Percentiles rank a stretch among this genome's conserved stretches.
phyloP scores from a whole-genome alignment of 768 basidiomycete species.

The Lepiota brunneoincarnata region DNA sequence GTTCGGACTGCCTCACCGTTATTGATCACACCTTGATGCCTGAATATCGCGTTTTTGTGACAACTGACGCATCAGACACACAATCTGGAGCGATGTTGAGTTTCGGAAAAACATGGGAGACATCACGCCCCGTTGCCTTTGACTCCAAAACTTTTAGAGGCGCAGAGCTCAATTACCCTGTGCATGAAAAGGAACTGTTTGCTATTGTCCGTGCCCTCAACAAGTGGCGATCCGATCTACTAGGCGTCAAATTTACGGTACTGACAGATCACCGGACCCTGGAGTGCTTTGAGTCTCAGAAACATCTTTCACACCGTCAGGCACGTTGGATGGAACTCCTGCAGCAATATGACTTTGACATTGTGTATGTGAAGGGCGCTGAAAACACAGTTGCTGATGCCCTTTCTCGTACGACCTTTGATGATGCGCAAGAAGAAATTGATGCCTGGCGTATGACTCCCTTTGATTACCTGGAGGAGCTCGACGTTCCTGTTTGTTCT shows the following conservation, averaged over 20 bases:
- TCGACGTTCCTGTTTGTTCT: neutral
- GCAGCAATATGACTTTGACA: slow-evolving; percentile 28
- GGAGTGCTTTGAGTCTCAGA: slow-evolving; percentile 27
- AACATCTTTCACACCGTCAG: slow-evolving; percentile 27
- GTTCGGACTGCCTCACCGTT: slow-evolving; percentile 11
- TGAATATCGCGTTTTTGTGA: slow-evolving; percentile 29
- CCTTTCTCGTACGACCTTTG: slow-evolving; percentile 21
- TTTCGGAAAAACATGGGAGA: slow-evolving; percentile 27
- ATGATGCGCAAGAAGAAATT: too few species aligned
- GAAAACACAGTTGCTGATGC: slow-evolving; percentile 34
- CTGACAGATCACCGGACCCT: slow-evolving; percentile 34
- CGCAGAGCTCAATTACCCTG: slow-evolving; percentile 31
- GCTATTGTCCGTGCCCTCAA: slow-evolving; percentile 28
- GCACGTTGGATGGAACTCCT: slow-evolving; percentile 30
- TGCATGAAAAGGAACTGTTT: too few species aligned
- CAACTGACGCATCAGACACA: slow-evolving; percentile 27
- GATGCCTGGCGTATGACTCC: neutral
- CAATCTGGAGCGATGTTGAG: too few species aligned
- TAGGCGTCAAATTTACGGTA: slow-evolving; percentile 21
- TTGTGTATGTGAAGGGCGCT: slow-evolving; percentile 31
- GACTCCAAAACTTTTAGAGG: slow-evolving; percentile 23
- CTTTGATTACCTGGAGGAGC: neutral
- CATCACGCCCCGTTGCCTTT: slow-evolving; percentile 28
- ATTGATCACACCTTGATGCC: slow-evolving; percentile 13
- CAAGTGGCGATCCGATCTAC: slow-evolving; percentile 20